Evolutionary conservation across 1,139 yeast species (phyloP).

Genomic region (Debaryomyces nepalensis): DNA sequence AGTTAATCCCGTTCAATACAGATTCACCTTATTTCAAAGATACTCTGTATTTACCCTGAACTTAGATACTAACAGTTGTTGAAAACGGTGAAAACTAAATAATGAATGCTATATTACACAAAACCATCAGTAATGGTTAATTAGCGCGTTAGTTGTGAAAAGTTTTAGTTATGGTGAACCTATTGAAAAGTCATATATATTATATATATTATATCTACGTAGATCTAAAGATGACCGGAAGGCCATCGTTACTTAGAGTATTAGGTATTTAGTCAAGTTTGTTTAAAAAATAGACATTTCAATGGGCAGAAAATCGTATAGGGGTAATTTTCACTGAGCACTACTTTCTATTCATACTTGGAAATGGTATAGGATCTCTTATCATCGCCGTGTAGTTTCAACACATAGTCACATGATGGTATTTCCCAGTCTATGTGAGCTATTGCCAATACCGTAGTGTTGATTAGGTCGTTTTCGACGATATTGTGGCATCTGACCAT

Average conservation of each 20-base stretch:
- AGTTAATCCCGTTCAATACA: conserved; percentile 1
- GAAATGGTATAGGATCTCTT: conserved; percentile 27
- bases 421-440: conserved; percentile 71
- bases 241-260: too few relatives aligned
- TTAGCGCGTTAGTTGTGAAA: conserved; percentile 8
- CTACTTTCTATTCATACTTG: conserved; percentile 8
- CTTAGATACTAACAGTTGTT: background rate
- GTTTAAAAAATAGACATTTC: too few relatives aligned
- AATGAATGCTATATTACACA: conserved; percentile 8
- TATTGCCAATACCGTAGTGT: conserved; percentile 73
- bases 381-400: conserved; percentile 42
- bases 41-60: background rate
- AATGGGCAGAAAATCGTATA: background rate
- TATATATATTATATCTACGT: background rate
- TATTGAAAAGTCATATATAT: background rate
- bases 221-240: background rate
- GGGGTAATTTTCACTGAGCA: conserved; percentile 2
- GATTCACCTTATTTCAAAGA: conserved; percentile 2
- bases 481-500: conserved; percentile 68
- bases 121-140: background rate
- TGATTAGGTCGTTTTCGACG: conserved; percentile 53
- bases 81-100: background rate
- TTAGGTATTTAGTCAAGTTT: too few relatives aligned
- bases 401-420: conserved; percentile 39
- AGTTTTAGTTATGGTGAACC: conserved; percentile 1